Percentiles rank a stretch among this genome's conserved stretches.
Conservation (phyloP, 768 basidiomycete genomes). For the Strobilomyces confusus region DNA sequence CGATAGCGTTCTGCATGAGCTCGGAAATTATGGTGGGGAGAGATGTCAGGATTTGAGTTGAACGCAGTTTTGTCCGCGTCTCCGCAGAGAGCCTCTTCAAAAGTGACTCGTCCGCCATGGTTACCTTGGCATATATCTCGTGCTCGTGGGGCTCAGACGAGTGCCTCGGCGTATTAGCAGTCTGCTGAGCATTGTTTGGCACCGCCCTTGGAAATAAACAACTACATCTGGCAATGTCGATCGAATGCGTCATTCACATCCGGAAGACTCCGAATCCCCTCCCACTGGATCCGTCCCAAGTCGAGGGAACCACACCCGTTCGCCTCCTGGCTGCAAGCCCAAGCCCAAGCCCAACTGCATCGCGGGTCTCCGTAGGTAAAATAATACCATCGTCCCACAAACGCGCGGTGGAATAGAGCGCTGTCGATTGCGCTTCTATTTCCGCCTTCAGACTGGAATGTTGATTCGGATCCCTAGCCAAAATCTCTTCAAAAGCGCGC, state of each 20-base stretch:
- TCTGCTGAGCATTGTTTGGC: constrained; percentile 21
- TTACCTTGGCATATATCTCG: background rate
- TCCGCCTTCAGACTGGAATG: constrained; percentile 70
- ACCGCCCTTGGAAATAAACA: constrained; percentile 21
- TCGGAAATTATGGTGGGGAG: constrained; percentile 77
- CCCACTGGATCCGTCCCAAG: constrained; percentile 69
- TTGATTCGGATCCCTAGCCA: constrained; percentile 68
- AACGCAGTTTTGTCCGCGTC: constrained; percentile 74
- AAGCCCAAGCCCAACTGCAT: constrained; percentile 84
- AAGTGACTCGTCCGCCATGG: constrained; percentile 19
- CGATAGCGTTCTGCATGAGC: constrained; percentile 86
- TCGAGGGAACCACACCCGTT: constrained; percentile 20
- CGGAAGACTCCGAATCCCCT: constrained; percentile 87
- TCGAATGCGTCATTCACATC: constrained; percentile 51
- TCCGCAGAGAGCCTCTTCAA: constrained; percentile 47
- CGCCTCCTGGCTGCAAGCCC: constrained; percentile 62
- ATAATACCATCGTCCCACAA: constrained; percentile 95
- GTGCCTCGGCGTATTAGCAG: background rate
- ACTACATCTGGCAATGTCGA: constrained; percentile 24
- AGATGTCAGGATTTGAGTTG: constrained; percentile 80
- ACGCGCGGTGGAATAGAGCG: constrained; percentile 85
- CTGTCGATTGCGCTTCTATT: constrained; percentile 86
- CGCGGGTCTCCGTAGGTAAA: constrained; percentile 81
- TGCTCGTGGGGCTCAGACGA: background rate
- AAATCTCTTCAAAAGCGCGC: background rate